Base-by-base conservation (phyloP, 1,139 yeast species). In the Debaryomyces robertsiae region DNA sequence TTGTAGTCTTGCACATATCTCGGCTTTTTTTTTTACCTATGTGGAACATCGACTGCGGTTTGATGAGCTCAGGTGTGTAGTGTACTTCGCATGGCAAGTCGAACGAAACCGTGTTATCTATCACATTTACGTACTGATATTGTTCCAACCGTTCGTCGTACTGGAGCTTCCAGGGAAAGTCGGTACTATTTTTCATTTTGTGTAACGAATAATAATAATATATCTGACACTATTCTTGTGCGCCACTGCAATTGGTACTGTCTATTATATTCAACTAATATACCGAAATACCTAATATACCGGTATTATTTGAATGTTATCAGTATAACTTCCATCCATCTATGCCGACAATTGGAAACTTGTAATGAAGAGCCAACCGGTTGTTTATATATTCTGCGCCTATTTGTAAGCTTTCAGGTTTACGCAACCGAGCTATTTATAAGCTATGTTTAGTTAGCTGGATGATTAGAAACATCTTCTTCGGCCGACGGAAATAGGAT, bases 21-120 rank as follows among this genome's bases (percentile, higher is more conserved):
- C 24, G 13, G 13, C 32, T 30, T 23, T 19, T 27, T 15, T 30
- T 39, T 11, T 29, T 36, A 36, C 30, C 42, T 13, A 31, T 32
- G 29, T 38, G 36, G 18, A 33, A 33, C 10, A 33, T 25, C 30
- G 36, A 25, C 23, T 13, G 15, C 16, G 30, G 36, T 30, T n/a
- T 16, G 25, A 33, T 33, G 6, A 33, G 27, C 11, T 33, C 45
- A 10, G 36, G 39, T 25, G 31, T 38, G 34, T 54, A 50, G 38
- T 59, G 58, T 6, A 72, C 77, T 49, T 72, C 77, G 44, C 66
- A 59, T 3, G 77, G 77, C 31, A 60, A 59, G 47, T 72, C 77
- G 46, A 69, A 72, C 13, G 69, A 53, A 10, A 68, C 57, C 3
- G 64, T 46, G 35, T 63, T 61, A 38, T 65, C 69, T 22, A 47